Conservation (phyloP, 441 rosid genomes). For the Bruguiera hainesii region DNA sequence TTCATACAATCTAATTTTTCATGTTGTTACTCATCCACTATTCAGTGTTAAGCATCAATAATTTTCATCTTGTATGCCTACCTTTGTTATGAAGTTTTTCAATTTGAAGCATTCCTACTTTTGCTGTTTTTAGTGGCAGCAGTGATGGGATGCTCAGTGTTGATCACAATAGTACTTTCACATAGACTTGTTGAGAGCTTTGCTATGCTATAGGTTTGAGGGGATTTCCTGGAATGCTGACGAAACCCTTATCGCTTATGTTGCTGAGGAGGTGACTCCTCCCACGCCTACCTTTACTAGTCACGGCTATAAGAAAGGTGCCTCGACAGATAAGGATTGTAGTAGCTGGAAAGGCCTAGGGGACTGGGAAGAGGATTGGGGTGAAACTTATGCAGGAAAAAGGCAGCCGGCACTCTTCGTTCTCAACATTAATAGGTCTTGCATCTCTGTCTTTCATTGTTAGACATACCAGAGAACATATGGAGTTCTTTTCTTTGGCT, state of each 20-base stretch:
- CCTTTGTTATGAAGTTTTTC: conserved; percentile 3
- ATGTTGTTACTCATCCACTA: not conserved
- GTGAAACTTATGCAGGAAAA: conserved; percentile 89
- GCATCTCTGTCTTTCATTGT: conserved; percentile 15
- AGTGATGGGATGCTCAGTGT: not conserved
- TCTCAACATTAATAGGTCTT: conserved; percentile 58
- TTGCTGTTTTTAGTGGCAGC: not conserved
- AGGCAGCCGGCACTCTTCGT: conserved; percentile 77
- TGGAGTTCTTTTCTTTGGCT: conserved; percentile 4
- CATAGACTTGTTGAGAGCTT: conserved; percentile 9
- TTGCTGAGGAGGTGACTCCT: conserved; percentile 76
- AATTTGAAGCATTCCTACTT: not conserved
- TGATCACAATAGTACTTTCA: not conserved
- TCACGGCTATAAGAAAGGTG: conserved; percentile 54
- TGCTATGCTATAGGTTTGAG: conserved; percentile 66
- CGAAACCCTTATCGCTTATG: conserved; percentile 75
- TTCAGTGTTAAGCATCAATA: not conserved
- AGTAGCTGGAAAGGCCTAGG: conserved; percentile 94
- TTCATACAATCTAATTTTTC: not conserved
- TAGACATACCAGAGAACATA: not conserved
- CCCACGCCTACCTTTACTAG: conserved; percentile 59
- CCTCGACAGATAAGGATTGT: conserved; percentile 54
- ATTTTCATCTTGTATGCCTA: not conserved
- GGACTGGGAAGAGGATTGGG: conserved; percentile 98
- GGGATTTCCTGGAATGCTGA: conserved; percentile 90